These are phyloP conservation scores for Neonectria hederae DNA, from an alignment of 2,329 filamentous ascomycete genomes.

Conservation along the genomic window DNA sequence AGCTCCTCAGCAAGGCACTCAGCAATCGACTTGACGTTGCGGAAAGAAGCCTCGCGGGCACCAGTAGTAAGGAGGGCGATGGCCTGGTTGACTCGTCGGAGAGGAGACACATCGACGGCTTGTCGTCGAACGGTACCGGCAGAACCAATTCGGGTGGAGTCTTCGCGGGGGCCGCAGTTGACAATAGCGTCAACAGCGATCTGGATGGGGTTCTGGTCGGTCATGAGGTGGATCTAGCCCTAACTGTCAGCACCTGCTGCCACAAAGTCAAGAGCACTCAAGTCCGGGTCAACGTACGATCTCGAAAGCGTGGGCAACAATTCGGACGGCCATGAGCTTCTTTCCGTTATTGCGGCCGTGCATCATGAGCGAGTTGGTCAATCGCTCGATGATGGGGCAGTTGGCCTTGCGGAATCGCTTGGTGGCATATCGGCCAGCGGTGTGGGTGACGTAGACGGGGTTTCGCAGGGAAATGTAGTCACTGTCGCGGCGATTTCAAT, in stretches of 20 bases:
- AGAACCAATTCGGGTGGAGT: constrained; percentile 99
- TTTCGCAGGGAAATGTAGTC: constrained; percentile 99
- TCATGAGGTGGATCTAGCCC: constrained; percentile 97
- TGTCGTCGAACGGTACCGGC: constrained; percentile 99
- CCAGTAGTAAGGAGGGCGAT: constrained; percentile 99
- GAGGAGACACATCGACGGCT: constrained; percentile 99
- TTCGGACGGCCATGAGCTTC: constrained; percentile 99
- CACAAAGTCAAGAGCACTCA: constrained; percentile 5
- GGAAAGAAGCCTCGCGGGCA: constrained; percentile 98
- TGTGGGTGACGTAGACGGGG: constrained; percentile 99
- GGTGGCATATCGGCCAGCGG: constrained; percentile 96
- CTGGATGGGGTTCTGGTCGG: constrained; percentile 99
- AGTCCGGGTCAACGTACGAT: constrained; percentile 75
- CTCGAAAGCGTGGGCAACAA: constrained; percentile 98
- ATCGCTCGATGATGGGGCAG: constrained; percentile 99
- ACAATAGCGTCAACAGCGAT: constrained; percentile 99
- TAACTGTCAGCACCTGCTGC: constrained; percentile 42
- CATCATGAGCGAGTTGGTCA: constrained; percentile 99
- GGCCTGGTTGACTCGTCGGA: constrained; percentile 99
- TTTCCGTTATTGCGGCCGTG: constrained; percentile 99
- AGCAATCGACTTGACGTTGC: constrained; percentile 99
- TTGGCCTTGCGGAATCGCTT: constrained; percentile 99
- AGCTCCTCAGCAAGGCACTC: constrained; percentile 99
- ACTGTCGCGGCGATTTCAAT: constrained; percentile 62
- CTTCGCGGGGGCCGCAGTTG: constrained; percentile 99